phyloP scores from a whole-genome alignment of 768 basidiomycete species.

The Suillus placidus region DNA sequence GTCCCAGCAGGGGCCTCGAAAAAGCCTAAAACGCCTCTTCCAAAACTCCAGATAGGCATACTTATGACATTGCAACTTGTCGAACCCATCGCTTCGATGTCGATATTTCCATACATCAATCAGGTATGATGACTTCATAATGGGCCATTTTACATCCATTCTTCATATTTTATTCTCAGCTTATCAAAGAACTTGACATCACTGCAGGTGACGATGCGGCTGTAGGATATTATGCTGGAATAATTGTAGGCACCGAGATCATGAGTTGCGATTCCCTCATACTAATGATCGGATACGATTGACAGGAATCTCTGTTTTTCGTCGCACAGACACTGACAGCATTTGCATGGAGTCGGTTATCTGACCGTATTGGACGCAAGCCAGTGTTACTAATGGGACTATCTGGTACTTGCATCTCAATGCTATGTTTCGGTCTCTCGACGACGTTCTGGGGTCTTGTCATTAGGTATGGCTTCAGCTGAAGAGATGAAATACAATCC shows the following conservation, averaged over 20 bases:
- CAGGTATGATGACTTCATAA: constrained; percentile 32
- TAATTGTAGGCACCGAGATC: constrained; percentile 50
- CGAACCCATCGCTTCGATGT: constrained; percentile 41
- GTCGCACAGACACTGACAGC: constrained; percentile 72
- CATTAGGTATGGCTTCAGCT: constrained; percentile 32
- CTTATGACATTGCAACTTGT: constrained; percentile 37
- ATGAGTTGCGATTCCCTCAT: constrained; percentile 4
- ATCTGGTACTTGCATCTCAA: constrained; percentile 61
- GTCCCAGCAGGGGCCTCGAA: background rate
- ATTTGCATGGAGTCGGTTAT: constrained; percentile 72
- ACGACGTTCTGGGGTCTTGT: constrained; percentile 66
- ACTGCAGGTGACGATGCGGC: constrained; percentile 13
- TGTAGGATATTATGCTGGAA: constrained; percentile 73
- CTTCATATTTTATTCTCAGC: background rate
- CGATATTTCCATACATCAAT: constrained; percentile 53
- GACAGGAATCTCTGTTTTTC: constrained; percentile 76
- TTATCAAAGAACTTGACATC: constrained; percentile 9
- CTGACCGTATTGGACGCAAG: constrained; percentile 71
- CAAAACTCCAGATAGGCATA: constrained; percentile 16
- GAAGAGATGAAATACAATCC: background rate
- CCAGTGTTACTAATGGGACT: constrained; percentile 71
- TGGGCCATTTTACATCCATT: background rate
- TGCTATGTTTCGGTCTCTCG: constrained; percentile 73
- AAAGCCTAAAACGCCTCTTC: constrained; percentile 1
- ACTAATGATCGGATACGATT: background rate